Percentiles rank a stretch among this genome's conserved stretches.
Evolutionary conservation across 768 basidiomycete species (phyloP).

Genomic region (Naematelia encephala): DNA sequence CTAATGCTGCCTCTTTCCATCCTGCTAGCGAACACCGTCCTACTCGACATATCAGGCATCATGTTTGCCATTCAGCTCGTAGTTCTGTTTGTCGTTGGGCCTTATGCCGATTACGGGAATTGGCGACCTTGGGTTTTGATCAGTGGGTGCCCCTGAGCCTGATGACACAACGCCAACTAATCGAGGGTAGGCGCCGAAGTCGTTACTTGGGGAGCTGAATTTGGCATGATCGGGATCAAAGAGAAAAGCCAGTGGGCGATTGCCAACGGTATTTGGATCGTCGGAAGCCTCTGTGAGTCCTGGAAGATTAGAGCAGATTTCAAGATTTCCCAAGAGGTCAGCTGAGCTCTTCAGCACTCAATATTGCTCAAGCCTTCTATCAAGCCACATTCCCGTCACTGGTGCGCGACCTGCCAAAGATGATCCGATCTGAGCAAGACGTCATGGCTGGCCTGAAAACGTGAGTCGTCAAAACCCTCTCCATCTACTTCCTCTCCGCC

Average conservation of each 20-base stretch:
- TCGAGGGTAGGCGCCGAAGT: no score
- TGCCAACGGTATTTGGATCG: conserved; percentile 14
- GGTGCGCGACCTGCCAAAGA: conserved; percentile 17
- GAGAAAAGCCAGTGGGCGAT: conserved; percentile 11
- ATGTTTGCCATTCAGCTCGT: conserved; percentile 19
- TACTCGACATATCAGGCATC: conserved; percentile 18
- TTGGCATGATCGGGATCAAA: conserved; percentile 14
- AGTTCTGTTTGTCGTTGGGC: conserved; percentile 11
- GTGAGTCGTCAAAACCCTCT: conserved; percentile 9
- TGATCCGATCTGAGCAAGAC: conserved; percentile 14
- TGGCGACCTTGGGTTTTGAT: conserved; percentile 24
- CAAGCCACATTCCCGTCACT: conserved; percentile 12
- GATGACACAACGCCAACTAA: no score
- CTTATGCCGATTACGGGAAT: conserved; percentile 22
- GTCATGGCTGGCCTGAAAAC: conserved; percentile 10
- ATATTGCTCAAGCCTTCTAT: conserved; percentile 19
- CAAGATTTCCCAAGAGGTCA: not conserved
- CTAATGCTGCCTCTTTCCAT: no score
- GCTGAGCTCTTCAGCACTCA: not conserved
- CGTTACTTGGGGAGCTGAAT: conserved; percentile 4
- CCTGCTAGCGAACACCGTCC: conserved; percentile 14
- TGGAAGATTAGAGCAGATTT: no score
- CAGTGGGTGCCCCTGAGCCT: not conserved
- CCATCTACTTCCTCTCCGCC: no score
- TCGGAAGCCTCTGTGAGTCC: conserved; percentile 11